These are phyloP conservation scores for Debaryomyces singareniensis DNA, from an alignment of 1,139 yeast species.

Conservation along the genomic window DNA sequence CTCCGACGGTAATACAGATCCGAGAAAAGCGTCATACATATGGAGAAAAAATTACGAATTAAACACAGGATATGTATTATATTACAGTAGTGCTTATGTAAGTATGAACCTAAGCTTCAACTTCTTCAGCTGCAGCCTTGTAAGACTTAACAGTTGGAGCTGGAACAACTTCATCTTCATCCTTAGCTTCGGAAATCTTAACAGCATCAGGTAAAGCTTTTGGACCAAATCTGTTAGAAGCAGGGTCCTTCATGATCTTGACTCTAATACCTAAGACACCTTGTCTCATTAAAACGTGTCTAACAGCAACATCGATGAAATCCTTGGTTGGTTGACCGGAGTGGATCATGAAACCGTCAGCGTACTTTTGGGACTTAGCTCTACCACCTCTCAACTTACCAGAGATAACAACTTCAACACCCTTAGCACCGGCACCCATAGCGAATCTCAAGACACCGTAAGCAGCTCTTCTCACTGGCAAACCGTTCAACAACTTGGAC, in stretches of 20 bases:
- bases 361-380: constrained; percentile 99
- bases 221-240: constrained; percentile 86
- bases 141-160: constrained; percentile 82
- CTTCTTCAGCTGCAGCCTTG: constrained; percentile 33
- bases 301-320: constrained; percentile 97
- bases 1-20: too few species aligned
- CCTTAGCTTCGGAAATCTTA: constrained; percentile 94
- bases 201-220: constrained; percentile 92
- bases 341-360: constrained; percentile 99
- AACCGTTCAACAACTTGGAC: constrained; percentile 97
- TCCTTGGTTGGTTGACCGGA: constrained; percentile 99
- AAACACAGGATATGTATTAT: constrained; percentile 2
- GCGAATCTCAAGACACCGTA: constrained; percentile 99
- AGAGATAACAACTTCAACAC: constrained; percentile 99
- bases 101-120: constrained; percentile 31
- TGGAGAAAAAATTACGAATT: not conserved
- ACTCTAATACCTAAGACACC: constrained; percentile 99
- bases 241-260: constrained; percentile 99
- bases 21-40: not conserved
- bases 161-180: constrained; percentile 73
- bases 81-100: constrained; percentile 2
- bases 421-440: constrained; percentile 99
- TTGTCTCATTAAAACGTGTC: constrained; percentile 99
- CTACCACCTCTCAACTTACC: constrained; percentile 99
- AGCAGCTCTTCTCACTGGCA: constrained; percentile 99